Conservation (phyloP, 2,329 filamentous ascomycete genomes). For the Exophiala alcalophila region DNA sequence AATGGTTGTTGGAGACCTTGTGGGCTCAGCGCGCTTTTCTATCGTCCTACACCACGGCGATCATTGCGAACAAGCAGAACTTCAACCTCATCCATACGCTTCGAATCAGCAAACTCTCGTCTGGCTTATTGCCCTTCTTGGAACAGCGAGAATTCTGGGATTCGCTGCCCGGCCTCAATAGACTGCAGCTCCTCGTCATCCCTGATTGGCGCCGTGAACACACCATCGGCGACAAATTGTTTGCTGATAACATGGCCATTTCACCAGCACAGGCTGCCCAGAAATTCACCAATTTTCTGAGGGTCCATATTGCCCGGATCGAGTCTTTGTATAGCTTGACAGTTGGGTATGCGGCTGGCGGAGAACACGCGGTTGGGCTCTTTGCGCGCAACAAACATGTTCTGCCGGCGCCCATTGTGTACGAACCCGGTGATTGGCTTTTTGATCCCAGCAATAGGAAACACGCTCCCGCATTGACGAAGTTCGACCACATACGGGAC, state of each 20-base stretch:
- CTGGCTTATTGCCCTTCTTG: conserved; percentile 57
- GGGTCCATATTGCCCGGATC: conserved; percentile 48
- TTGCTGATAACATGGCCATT: conserved; percentile 49
- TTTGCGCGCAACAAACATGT: conserved; percentile 61
- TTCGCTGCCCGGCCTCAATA: conserved; percentile 53
- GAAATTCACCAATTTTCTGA: conserved; percentile 54
- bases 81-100: conserved; percentile 58
- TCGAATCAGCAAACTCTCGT: conserved; percentile 63
- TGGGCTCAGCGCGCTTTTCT: conserved; percentile 69
- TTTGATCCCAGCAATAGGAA: conserved; percentile 3
- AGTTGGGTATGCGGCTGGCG: conserved; percentile 66
- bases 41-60: conserved; percentile 63
- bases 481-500: conserved; percentile 56
- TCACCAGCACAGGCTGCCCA: conserved; percentile 52
- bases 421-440: conserved; percentile 22
- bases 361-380: conserved; percentile 62
- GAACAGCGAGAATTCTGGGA: conserved; percentile 61
- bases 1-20: conserved; percentile 65
- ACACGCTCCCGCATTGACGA: conserved; percentile 41
- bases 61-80: conserved; percentile 58
- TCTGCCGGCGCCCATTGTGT: conserved; percentile 54
- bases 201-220: conserved; percentile 63
- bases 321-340: conserved; percentile 57
- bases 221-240: conserved; percentile 51
- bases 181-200: conserved; percentile 59